These are phyloP conservation scores for Kwoniella botswanensis DNA, from an alignment of 768 basidiomycete genomes.

Conservation along the genomic window DNA sequence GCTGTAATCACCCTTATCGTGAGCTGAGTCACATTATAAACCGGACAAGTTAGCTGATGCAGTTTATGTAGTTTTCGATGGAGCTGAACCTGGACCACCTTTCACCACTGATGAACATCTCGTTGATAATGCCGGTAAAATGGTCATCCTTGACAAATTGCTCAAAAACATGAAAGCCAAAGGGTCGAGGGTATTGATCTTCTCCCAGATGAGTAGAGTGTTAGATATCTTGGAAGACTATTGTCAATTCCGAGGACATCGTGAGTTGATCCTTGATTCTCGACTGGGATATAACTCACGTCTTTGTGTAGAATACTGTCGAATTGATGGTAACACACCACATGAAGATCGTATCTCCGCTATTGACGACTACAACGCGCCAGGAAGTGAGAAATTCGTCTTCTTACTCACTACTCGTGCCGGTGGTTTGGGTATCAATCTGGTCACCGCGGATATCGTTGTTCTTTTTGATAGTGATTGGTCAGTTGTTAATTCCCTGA, in stretches of 20 bases:
- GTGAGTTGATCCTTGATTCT: constrained; percentile 62
- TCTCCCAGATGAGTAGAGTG: constrained; percentile 99
- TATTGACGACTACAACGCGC: constrained; percentile 97
- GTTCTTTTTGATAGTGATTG: constrained; percentile 97
- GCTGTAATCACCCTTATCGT: constrained; percentile 60
- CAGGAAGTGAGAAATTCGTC: constrained; percentile 91
- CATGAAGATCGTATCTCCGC: constrained; percentile 94
- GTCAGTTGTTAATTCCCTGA: constrained; percentile 60
- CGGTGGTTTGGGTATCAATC: constrained; percentile 94
- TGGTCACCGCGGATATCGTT: constrained; percentile 93
- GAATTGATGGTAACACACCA: constrained; percentile 92
- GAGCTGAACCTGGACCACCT: constrained; percentile 86
- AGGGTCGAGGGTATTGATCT: constrained; percentile 94
- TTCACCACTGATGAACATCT: constrained; percentile 98
- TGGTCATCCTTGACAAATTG: constrained; percentile 95
- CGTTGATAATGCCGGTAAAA: constrained; percentile 91
- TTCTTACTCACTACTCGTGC: constrained; percentile 96
- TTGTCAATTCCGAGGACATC: constrained; percentile 85
- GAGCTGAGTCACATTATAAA: constrained; percentile 19
- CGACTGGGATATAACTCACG: neutral
- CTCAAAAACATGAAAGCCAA: constrained; percentile 83
- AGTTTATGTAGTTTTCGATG: constrained; percentile 12
- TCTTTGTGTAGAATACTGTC: constrained; percentile 77
- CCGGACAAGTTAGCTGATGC: constrained; percentile 10
- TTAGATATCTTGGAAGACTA: constrained; percentile 97